A percentile compares a stretch with the other conserved stretches of the same genome.
These are phyloP conservation scores for Phyllosticta citriasiana DNA, from an alignment of 2,329 filamentous ascomycete species.

Conservation along the genomic window DNA sequence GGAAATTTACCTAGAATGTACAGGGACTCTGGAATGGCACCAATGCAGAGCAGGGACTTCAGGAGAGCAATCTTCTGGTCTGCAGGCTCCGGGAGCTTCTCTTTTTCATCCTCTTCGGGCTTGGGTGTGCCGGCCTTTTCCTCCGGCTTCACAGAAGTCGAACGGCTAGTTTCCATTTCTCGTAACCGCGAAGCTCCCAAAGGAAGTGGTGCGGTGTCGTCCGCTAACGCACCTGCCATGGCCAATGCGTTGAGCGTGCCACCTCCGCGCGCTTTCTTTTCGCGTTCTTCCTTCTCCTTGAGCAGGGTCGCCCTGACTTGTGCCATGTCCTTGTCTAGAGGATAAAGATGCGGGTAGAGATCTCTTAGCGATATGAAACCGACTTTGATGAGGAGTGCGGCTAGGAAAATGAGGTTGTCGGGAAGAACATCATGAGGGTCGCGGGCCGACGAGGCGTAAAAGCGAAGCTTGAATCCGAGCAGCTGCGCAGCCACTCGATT, in stretches of 20 bases:
- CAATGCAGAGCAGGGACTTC: slow-evolving; percentile 77
- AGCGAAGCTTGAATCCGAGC: slow-evolving; percentile 92
- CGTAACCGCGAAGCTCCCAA: slow-evolving; percentile 31
- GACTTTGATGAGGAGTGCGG: slow-evolving; percentile 88
- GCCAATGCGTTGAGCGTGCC: slow-evolving; percentile 73
- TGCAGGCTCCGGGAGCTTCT: slow-evolving; percentile 57
- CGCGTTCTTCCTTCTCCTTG: slow-evolving; percentile 69
- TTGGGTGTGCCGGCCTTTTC: slow-evolving; percentile 35
- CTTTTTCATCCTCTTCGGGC: slow-evolving; percentile 35
- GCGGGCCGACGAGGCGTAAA: slow-evolving; percentile 75
- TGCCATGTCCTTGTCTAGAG: slow-evolving; percentile 74
- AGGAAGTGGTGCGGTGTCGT: slow-evolving; percentile 58
- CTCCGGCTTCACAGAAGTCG: slow-evolving; percentile 26
- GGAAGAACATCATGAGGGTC: slow-evolving; percentile 69
- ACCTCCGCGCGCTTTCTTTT: slow-evolving; percentile 59
- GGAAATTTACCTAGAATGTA: slow-evolving; percentile 88
- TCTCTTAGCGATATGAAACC: slow-evolving; percentile 91
- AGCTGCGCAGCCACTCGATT: slow-evolving; percentile 90
- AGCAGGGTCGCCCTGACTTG: slow-evolving; percentile 57
- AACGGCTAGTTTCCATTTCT: slow-evolving; percentile 44
- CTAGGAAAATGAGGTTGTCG: slow-evolving; percentile 84
- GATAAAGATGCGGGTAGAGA: slow-evolving; percentile 85
- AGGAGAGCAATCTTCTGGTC: slow-evolving; percentile 85
- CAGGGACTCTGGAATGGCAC: slow-evolving; percentile 82
- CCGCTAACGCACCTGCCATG: slow-evolving; percentile 74